A percentile compares a stretch with the other conserved stretches of the same genome.
Evolutionary conservation across 106 monocot genomes (phyloP).

Genomic region (Triglochin maritima): DNA sequence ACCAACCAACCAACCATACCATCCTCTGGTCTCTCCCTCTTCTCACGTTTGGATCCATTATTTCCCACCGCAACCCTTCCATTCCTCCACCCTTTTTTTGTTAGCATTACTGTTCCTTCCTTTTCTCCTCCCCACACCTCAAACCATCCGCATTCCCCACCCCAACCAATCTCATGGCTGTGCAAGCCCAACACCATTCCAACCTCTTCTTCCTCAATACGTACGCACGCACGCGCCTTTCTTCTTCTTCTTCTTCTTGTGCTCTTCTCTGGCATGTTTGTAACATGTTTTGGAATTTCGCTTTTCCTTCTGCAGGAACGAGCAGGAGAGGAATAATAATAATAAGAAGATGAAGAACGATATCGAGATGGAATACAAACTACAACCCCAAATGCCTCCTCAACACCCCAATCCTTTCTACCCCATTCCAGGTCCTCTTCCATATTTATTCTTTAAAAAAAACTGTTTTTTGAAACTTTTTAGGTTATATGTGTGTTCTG

Average conservation of each 20-base stretch:
- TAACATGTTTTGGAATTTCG: neutral
- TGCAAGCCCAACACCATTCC: neutral
- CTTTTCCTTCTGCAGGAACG: neutral
- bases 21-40: too few species aligned
- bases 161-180: too few species aligned
- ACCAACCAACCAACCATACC: too few species aligned
- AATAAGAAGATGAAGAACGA: constrained; percentile 5
- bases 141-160: too few species aligned
- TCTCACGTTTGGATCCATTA: too few species aligned
- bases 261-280: neutral
- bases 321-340: too few species aligned
- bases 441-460: neutral
- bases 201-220: neutral
- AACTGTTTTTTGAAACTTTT: neutral
- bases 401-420: constrained; percentile 1
- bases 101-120: too few species aligned
- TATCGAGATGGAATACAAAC: neutral
- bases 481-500: neutral
- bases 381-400: constrained; percentile 4
- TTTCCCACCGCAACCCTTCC: too few species aligned
- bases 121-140: too few species aligned
- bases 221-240: neutral
- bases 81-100: too few species aligned
- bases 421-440: constrained; percentile 1
- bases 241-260: neutral